Base-by-base conservation (phyloP, 441 rosid species). In the Pelargonium australe region DNA sequence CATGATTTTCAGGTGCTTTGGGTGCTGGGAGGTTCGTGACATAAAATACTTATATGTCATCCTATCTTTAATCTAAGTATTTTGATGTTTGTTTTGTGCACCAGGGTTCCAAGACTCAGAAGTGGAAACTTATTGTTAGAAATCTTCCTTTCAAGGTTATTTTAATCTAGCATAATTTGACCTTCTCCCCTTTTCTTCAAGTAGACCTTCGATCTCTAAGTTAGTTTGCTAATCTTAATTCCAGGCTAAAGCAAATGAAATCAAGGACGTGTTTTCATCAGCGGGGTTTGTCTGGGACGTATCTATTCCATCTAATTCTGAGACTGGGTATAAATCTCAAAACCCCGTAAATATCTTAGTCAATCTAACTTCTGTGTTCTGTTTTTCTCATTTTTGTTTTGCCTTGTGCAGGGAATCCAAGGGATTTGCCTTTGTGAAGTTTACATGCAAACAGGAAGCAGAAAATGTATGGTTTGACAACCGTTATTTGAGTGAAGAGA, bases 261-360 rank as follows among this genome's bases (percentile, higher is more conserved):
- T 94, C 51, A 90, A 77, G 70, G 77, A 83, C 55, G 71, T 74
- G 76, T 89, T 94, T 77, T 85, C 90, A 72, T 78, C 87, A 7
- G 91, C 87, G 69, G 99, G 96, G 31, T 89, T 89, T 82, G 97
- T 91, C 65, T 94, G 97, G 99, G 94, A 94, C 79, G 92, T 85
- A 51, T 80, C 79, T 76, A 75, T 88, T 75, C 99, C 99, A 10
- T 85, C 73, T 40, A 94, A 86, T 80, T 63, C 88, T 58, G 89
- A 85, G 76, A 86, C 90, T 2, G 92, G 99, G 99, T 94, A 84
- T 69, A 20, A 20, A 73, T 78, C 61, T 45, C 53, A 23, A 74
- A 37, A 37, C 43, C 43, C 43, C 43, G 8, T 37, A 37, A 37
- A 37, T 37, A 37, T 61, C 16, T 61, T 7, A 61, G 9, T 61